Conservation (phyloP, 805 yeast species). For the Sungouiozyma intestinalis region DNA sequence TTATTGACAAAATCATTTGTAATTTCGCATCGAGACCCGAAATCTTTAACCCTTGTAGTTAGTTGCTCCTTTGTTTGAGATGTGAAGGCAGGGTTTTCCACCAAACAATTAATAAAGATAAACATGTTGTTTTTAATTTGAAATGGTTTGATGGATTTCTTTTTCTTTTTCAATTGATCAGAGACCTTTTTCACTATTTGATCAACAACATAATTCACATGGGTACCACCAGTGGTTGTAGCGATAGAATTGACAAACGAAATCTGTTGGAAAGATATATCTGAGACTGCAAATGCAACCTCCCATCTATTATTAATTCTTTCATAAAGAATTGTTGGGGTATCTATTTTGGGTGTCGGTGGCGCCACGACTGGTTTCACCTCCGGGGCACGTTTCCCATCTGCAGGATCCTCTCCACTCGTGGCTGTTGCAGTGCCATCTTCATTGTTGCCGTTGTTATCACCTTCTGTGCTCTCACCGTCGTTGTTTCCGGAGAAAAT, state of each 20-base stretch:
- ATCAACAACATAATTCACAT: conserved; percentile 77
- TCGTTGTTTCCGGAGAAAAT: background rate
- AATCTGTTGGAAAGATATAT: conserved; percentile 82
- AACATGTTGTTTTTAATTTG: conserved; percentile 89
- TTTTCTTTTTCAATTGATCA: conserved; percentile 60
- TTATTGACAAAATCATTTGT: conserved; percentile 68
- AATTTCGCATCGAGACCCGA: conserved; percentile 77
- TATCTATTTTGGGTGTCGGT: conserved; percentile 21
- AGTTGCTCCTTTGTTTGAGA: conserved; percentile 96
- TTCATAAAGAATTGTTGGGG: conserved; percentile 64
- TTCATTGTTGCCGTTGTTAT: background rate
- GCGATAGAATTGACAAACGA: conserved; percentile 97
- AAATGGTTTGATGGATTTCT: conserved; percentile 72
- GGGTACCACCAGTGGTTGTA: conserved; percentile 95
- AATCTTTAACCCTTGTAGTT: conserved; percentile 79
- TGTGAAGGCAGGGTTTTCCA: conserved; percentile 94
- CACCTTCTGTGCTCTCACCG: background rate
- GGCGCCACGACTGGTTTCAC: background rate
- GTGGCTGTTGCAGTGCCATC: background rate
- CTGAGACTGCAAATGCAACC: conserved; percentile 87
- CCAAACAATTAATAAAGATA: conserved; percentile 77
- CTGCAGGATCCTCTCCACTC: conserved; percentile 28
- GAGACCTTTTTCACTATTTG: conserved; percentile 69
- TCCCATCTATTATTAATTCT: conserved; percentile 88
- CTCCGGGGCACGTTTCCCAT: background rate